These are phyloP conservation scores for Lactuca sativa DNA, from an alignment of 129 eudicot genomes.

Conservation along the genomic window DNA sequence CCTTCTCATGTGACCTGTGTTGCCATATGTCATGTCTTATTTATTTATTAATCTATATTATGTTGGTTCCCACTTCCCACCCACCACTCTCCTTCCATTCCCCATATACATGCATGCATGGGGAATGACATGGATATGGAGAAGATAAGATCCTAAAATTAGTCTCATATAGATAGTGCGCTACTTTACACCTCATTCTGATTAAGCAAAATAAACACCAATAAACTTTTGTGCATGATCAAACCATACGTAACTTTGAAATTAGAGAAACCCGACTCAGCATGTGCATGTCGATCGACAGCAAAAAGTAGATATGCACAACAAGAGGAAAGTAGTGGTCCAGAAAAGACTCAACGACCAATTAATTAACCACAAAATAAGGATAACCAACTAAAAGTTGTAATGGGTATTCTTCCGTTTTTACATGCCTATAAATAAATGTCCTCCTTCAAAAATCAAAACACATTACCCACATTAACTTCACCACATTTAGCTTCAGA, in stretches of 20 bases:
- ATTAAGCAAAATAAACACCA: background rate
- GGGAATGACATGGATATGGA: background rate
- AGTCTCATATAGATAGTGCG: background rate
- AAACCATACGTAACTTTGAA: conserved; percentile 10
- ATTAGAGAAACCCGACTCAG: conserved; percentile 7
- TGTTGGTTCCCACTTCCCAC: too few relatives aligned
- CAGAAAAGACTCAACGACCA: conserved; percentile 9
- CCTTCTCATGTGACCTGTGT: too few relatives aligned
- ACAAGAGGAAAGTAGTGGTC: background rate
- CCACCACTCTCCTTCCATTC: background rate
- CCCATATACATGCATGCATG: background rate
- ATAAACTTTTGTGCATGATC: background rate
- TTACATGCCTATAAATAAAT: conserved; percentile 27
- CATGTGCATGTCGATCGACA: conserved; percentile 8
- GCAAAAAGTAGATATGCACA: conserved; percentile 1
- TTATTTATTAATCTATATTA: background rate
- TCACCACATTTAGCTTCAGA: conserved; percentile 8
- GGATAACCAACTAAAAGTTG: conserved; percentile 31
- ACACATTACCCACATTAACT: conserved; percentile 4
- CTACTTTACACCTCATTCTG: conserved; percentile 14
- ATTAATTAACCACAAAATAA: conserved; percentile 20
- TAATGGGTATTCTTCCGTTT: background rate
- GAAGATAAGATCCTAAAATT: background rate
- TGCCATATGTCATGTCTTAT: too few relatives aligned
- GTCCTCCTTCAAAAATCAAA: background rate